Conservation (phyloP, 306 rosid species). For the Alnus glutinosa region DNA sequence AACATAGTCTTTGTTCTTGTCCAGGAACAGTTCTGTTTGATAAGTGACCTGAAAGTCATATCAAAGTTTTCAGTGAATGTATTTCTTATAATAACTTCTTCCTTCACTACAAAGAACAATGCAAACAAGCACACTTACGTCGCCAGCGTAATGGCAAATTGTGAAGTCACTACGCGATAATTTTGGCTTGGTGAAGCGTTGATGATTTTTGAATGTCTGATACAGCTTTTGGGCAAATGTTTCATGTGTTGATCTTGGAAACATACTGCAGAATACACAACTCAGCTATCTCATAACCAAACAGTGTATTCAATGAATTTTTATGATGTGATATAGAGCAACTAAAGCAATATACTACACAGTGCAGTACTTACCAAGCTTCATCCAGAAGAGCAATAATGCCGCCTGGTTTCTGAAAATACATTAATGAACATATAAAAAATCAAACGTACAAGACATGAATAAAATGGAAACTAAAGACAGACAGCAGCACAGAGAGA, state of each 20-base stretch:
- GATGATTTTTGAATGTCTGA: slow-evolving; percentile 92
- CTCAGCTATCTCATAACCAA: slow-evolving; percentile 17
- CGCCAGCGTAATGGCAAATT: slow-evolving; percentile 98
- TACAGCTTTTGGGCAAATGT: slow-evolving; percentile 96
- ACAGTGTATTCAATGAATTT: background rate
- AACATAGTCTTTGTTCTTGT: slow-evolving; percentile 99
- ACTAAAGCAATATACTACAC: slow-evolving; percentile 14
- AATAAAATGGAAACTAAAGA: slow-evolving; percentile 2
- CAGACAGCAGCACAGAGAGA: slow-evolving; percentile 1
- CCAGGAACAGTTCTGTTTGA: slow-evolving; percentile 96
- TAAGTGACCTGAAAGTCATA: slow-evolving; percentile 78
- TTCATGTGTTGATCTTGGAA: slow-evolving; percentile 98
- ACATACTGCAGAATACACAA: slow-evolving; percentile 73
- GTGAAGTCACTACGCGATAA: slow-evolving; percentile 93
- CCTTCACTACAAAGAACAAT: slow-evolving; percentile 17
- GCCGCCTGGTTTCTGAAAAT: slow-evolving; percentile 98
- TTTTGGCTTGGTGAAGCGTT: slow-evolving; percentile 91
- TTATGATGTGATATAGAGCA: background rate
- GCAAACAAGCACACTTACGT: slow-evolving; percentile 61
- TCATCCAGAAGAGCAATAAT: slow-evolving; percentile 97
- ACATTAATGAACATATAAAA: slow-evolving; percentile 17
- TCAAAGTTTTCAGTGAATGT: slow-evolving; percentile 23
- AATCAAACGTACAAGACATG: slow-evolving; percentile 10
- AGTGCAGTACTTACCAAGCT: slow-evolving; percentile 76
- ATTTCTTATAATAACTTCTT: slow-evolving; percentile 26